A percentile compares a stretch with the other conserved stretches of the same genome.
phyloP scores from a whole-genome alignment of 352 stramenopile genomes.

The Vaucheria bursata region DNA sequence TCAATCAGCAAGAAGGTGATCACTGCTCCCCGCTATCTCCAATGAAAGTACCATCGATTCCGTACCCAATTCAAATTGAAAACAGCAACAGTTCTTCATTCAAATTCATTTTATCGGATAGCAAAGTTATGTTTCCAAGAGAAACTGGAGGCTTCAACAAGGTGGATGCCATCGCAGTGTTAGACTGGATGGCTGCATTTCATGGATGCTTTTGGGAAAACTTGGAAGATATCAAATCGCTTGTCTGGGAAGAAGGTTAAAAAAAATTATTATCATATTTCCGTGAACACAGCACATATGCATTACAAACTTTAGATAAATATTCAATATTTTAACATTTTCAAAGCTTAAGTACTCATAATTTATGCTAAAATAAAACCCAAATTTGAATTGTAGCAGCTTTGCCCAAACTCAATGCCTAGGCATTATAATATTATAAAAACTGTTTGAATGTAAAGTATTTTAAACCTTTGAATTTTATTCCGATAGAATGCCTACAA shows the following conservation, averaged over 20 bases:
- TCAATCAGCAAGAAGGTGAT: slow-evolving; percentile 1
- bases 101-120: slow-evolving; percentile 3
- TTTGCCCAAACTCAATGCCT: no score
- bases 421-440: no score
- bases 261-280: no score
- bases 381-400: no score
- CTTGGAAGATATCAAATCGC: neutral
- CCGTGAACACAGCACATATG: no score
- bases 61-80: neutral
- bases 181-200: slow-evolving; percentile 9
- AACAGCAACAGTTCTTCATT: neutral
- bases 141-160: neutral
- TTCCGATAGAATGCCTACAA: no score
- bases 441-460: no score
- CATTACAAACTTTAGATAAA: no score
- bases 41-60: neutral
- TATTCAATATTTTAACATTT: no score
- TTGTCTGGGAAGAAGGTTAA: slow-evolving; percentile 9
- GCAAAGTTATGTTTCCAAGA: neutral
- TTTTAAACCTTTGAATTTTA: no score
- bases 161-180: neutral
- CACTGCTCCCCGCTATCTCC: neutral
- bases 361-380: no score
- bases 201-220: slow-evolving; percentile 8
- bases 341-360: no score